Percentiles rank a stretch among this genome's conserved stretches.
Conservation (phyloP, 192 early-diverging fungal genomes). For the Coemansia sp. region DNA sequence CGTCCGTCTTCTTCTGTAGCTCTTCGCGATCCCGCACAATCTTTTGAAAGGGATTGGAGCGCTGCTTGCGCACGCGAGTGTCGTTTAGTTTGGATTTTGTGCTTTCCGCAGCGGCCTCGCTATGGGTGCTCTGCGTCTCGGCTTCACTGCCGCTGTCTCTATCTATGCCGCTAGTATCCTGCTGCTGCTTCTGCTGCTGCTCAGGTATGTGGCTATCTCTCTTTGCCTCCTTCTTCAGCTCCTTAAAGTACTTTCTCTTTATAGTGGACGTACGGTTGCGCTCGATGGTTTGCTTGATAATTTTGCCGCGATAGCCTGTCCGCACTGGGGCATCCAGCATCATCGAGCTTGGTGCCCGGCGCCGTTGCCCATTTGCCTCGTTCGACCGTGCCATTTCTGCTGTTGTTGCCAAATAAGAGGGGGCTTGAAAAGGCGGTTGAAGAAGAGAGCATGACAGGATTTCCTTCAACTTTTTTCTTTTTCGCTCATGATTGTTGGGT, state of each 20-base stretch:
- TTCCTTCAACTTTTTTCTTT: too few relatives aligned
- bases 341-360: slow-evolving; percentile 19
- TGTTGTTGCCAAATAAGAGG: too few relatives aligned
- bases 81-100: neutral
- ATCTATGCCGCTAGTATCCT: slow-evolving; percentile 1
- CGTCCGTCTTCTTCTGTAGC: slow-evolving; percentile 6
- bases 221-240: slow-evolving; percentile 10
- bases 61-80: slow-evolving; percentile 12
- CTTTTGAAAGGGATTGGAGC: slow-evolving; percentile 37
- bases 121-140: neutral
- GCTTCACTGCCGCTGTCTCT: neutral
- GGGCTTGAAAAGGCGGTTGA: neutral
- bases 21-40: slow-evolving; percentile 24
- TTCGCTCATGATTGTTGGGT: too few relatives aligned
- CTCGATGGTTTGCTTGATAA: slow-evolving; percentile 46
- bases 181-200: neutral
- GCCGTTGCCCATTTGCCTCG: slow-evolving; percentile 9
- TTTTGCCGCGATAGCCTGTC: slow-evolving; percentile 29
- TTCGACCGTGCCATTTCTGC: neutral
- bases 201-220: neutral
- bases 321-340: slow-evolving; percentile 27
- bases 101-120: neutral
- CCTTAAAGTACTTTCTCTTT: slow-evolving; percentile 43
- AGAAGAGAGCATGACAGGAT: too few relatives aligned
- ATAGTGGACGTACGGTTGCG: slow-evolving; percentile 39